Conservation (phyloP, 805 yeast species). For the Wickerhamomyces chambardii region DNA sequence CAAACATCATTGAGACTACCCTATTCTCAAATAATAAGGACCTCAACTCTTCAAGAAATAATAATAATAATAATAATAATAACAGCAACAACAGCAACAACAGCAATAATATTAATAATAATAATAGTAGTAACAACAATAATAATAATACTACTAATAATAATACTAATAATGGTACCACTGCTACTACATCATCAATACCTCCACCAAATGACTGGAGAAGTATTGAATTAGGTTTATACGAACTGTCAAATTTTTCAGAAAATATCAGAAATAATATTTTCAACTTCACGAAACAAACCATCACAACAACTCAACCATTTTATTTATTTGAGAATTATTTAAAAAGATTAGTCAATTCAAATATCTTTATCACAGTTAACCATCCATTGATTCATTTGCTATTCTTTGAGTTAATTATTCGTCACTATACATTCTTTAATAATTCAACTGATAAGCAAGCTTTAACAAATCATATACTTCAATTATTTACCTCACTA, state of each 20-base stretch:
- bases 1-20: slow-evolving; percentile 57
- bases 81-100: too few species aligned
- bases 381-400: slow-evolving; percentile 80
- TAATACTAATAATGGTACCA: too few species aligned
- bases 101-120: too few species aligned
- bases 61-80: too few species aligned
- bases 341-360: slow-evolving; percentile 39
- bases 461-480: slow-evolving; percentile 48
- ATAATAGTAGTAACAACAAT: too few species aligned
- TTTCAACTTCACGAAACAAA: slow-evolving; percentile 60
- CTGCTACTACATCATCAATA: too few species aligned
- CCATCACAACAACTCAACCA: slow-evolving; percentile 59
- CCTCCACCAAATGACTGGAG: slow-evolving; percentile 75
- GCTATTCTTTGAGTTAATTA: slow-evolving; percentile 75
- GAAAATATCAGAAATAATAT: slow-evolving; percentile 74
- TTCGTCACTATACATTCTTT: slow-evolving; percentile 66
- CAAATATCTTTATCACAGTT: slow-evolving; percentile 34
- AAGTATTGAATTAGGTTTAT: slow-evolving; percentile 77
- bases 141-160: too few species aligned
- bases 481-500: slow-evolving; percentile 72
- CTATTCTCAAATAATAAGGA: too few species aligned
- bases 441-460: slow-evolving; percentile 34
- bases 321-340: slow-evolving; percentile 52
- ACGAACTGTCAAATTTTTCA: slow-evolving; percentile 68
- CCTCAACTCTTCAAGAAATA: too few species aligned